Conservation (phyloP, 2,329 filamentous ascomycete genomes). For the Microthyrium microscopicum region DNA sequence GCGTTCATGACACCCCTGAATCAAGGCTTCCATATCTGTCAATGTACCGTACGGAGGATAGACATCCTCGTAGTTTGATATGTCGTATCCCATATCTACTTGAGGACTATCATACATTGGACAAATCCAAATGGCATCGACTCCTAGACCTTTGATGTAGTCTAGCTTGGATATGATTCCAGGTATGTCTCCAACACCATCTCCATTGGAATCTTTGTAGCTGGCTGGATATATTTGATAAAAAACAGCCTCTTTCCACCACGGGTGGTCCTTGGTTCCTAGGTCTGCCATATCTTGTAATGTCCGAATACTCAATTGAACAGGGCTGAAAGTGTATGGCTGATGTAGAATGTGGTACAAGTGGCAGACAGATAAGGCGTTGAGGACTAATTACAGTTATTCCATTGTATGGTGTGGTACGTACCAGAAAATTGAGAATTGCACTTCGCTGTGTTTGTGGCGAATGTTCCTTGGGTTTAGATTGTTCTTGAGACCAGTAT, state of each 20-base stretch:
- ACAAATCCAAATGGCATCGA: conserved; percentile 51
- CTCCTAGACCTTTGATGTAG: conserved; percentile 43
- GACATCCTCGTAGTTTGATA: conserved; percentile 50
- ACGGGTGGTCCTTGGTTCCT: conserved; percentile 11
- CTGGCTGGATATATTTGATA: conserved; percentile 30
- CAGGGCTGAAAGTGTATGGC: too few species aligned
- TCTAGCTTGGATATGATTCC: conserved; percentile 47
- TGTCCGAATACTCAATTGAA: too few species aligned
- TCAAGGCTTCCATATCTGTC: conserved; percentile 45
- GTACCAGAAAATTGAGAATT: too few species aligned
- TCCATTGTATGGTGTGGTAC: too few species aligned
- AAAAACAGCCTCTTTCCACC: conserved; percentile 30
- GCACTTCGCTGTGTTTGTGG: too few species aligned
- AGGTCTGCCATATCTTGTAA: too few species aligned
- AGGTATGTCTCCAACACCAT: conserved; percentile 44
- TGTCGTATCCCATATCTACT: conserved; percentile 55
- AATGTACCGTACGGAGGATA: conserved; percentile 50
- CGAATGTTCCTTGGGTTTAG: too few species aligned
- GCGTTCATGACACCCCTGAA: conserved; percentile 40
- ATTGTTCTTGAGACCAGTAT: too few species aligned
- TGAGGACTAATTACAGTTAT: too few species aligned
- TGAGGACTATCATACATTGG: conserved; percentile 50
- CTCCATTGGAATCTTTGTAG: conserved; percentile 36
- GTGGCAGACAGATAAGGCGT: too few species aligned
- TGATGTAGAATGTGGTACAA: too few species aligned